Percentiles rank a stretch among this genome's conserved stretches.
phyloP scores from a whole-genome alignment of 768 basidiomycete genomes.

The Tremella yokohamensis region DNA sequence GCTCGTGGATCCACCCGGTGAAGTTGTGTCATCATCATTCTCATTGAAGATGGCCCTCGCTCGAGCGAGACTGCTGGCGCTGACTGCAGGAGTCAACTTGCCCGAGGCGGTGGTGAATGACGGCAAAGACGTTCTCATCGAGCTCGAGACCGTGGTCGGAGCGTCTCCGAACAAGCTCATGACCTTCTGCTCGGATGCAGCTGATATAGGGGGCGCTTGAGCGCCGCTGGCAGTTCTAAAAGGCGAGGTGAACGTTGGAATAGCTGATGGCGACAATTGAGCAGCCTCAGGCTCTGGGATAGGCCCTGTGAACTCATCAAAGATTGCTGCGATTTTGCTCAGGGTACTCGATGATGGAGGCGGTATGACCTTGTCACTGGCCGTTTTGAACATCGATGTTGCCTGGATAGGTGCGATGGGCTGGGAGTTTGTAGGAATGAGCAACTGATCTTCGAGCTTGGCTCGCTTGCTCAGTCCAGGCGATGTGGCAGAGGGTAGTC shows the following conservation, averaged over 20 bases:
- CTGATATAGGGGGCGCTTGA: neutral
- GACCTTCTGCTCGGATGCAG: neutral
- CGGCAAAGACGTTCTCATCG: neutral
- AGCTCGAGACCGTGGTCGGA: neutral
- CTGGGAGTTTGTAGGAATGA: neutral
- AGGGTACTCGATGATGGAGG: constrained; percentile 14
- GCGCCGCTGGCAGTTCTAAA: neutral
- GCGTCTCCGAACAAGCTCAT: neutral
- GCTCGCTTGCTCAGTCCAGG: constrained; percentile 11
- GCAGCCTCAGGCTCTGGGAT: neutral
- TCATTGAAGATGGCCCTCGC: constrained; percentile 7
- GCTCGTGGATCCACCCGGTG: no score
- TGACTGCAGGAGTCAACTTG: neutral
- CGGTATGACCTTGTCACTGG: constrained; percentile 21
- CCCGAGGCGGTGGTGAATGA: constrained; percentile 4
- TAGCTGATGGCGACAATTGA: neutral
- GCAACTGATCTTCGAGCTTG: constrained; percentile 5
- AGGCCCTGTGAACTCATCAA: neutral
- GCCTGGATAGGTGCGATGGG: neutral
- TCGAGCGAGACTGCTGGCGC: neutral
- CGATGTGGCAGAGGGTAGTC: no score
- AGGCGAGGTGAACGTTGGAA: neutral
- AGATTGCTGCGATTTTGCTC: neutral
- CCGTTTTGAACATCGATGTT: constrained; percentile 14
- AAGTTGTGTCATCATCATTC: no score